Conservation (phyloP, 345 rosid genomes). For the Salix brachista region DNA sequence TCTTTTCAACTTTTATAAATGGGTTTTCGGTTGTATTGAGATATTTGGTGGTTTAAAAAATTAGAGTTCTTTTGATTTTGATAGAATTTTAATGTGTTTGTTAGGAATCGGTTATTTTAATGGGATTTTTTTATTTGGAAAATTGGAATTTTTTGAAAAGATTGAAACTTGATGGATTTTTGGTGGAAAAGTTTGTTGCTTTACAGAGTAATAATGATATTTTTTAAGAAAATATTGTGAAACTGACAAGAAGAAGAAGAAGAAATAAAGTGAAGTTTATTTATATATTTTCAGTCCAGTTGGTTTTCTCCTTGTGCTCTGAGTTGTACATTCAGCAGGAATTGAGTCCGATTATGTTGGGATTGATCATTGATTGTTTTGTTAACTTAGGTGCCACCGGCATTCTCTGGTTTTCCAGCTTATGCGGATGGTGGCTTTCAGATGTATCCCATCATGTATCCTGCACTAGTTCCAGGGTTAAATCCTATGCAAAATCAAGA, state of each 20-base stretch:
- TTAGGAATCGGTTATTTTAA: no score
- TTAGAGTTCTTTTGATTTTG: not conserved
- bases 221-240: not conserved
- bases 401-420: conserved; percentile 20
- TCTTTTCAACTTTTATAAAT: not conserved
- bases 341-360: not conserved
- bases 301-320: not conserved
- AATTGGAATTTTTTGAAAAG: not conserved
- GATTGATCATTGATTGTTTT: not conserved
- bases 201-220: not conserved
- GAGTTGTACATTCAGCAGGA: not conserved
- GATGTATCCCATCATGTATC: conserved; percentile 58
- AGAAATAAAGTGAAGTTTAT: not conserved
- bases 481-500: conserved; percentile 52
- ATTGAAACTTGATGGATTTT: not conserved
- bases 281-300: not conserved
- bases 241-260: not conserved
- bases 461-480: conserved; percentile 44
- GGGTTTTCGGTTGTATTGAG: not conserved
- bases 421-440: conserved; percentile 49
- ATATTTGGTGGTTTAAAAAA: not conserved
- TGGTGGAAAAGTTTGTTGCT: not conserved
- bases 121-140: not conserved
- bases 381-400: conserved; percentile 10
- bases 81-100: not conserved